These are phyloP conservation scores for Carex arenaria DNA, from an alignment of 202 grass and related monocot genomes.

Conservation along the genomic window DNA sequence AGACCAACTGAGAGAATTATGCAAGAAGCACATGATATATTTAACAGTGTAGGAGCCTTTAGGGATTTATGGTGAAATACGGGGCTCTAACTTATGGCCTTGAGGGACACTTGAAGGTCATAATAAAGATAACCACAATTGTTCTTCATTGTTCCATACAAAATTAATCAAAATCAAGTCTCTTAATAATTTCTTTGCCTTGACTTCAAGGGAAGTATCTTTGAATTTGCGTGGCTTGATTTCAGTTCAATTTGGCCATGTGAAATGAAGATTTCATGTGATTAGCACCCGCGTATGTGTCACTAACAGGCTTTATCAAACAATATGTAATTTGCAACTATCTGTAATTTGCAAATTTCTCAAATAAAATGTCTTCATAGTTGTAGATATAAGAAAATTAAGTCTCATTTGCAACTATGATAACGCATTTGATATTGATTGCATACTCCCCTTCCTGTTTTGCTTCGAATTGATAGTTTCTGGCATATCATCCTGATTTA, in stretches of 20 bases:
- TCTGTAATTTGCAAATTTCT: constrained; percentile 3
- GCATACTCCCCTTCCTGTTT: neutral
- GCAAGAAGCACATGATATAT: no score
- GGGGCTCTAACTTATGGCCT: no score
- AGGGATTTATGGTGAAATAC: no score
- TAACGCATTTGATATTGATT: neutral
- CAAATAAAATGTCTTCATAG: neutral
- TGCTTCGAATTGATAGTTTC: neutral
- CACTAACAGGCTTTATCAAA: neutral
- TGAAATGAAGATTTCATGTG: neutral
- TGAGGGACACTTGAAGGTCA: no score
- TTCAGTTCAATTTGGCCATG: neutral
- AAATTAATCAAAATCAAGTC: neutral
- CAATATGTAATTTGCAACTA: neutral
- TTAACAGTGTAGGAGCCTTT: no score
- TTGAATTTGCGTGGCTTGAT: neutral
- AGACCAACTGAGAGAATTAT: no score
- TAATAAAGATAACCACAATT: neutral
- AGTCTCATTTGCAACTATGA: neutral
- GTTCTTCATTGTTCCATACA: neutral
- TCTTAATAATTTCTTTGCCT: neutral
- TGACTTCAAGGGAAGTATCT: neutral
- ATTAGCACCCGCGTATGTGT: neutral
- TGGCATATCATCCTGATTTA: neutral
- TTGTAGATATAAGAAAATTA: neutral